These are phyloP conservation scores for Aspergillus japonicus DNA, from an alignment of 2,329 filamentous ascomycete genomes.

Conservation along the genomic window DNA sequence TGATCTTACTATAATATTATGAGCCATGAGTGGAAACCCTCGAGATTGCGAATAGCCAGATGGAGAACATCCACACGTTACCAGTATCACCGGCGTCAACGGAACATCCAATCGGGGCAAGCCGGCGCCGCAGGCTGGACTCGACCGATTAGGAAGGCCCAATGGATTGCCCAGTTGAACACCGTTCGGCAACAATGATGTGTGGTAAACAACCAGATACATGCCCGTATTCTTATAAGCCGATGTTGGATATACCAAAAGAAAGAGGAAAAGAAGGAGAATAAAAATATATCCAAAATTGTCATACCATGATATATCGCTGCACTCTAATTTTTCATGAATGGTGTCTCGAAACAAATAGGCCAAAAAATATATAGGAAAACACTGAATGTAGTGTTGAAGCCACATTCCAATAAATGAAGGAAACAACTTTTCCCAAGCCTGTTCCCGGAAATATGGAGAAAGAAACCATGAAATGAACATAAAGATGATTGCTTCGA, in stretches of 20 bases:
- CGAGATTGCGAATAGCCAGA: neutral
- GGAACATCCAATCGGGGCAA: too few species aligned
- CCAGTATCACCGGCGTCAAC: too few species aligned
- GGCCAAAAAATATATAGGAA: neutral
- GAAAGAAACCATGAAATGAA: too few species aligned
- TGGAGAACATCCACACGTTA: too few species aligned
- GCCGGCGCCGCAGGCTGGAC: too few species aligned
- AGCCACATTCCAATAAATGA: neutral
- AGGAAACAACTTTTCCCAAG: neutral
- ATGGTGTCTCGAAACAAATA: neutral
- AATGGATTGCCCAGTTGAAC: too few species aligned
- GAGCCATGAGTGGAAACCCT: neutral
- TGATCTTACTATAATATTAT: neutral
- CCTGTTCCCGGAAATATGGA: neutral
- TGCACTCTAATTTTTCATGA: neutral
- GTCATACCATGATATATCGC: neutral
- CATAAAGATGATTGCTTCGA: neutral
- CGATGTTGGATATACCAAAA: neutral
- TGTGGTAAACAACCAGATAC: too few species aligned
- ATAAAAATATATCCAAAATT: neutral
- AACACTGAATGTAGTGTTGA: neutral
- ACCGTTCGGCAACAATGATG: too few species aligned
- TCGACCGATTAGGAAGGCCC: too few species aligned
- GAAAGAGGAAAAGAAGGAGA: neutral
- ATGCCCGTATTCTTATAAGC: too few species aligned